Evolutionary conservation across 192 early-diverging fungal genomes (phyloP), one percentile per base, ranked within the genome.

Genomic region (Backusella parvicylindrica): DNA sequence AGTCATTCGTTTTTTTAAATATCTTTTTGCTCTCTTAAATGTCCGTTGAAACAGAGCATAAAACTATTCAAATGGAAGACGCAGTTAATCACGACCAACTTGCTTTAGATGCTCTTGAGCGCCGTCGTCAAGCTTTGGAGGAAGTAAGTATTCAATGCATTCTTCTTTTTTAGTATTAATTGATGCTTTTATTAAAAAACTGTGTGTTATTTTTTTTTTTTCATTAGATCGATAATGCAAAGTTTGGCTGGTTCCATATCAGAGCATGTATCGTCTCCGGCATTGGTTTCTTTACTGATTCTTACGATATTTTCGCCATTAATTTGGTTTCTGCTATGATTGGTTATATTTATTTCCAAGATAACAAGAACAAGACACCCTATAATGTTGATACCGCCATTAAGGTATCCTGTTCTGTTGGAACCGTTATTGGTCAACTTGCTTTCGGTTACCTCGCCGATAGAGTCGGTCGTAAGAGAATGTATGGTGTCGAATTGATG

Each of bases 241-340:
- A 91, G 79, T 92, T 94, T 70, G 88, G 88, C 64, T 91, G 89
- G 92, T 92, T 91, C 83, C 92, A 93, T 79, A 83, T 93, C 74
- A 88, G 89, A 47, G 87, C 92, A 23, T 91, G 89, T 81, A 72
- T 93, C 63, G 88, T 93, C 5, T 89, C 92, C 13, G 92, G 90
- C 73, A 87, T 92, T 33, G 92, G 95, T 71, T 95, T 97, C 85
- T 92, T 95, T 72, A 95, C 94, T 49, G 95, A 98, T 79, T 91
- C 95, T 15, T 97, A 97, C 82, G 97, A 98, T 82, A 92, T 95
- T 79, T 97, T 97, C 73, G 93, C 95, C 70, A 97, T 98, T 80
- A 92, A 92, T 72, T 82, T 97, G 67, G 93, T 93, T 9, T 87
- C 95, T 6, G 86, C 92, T 63, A 98, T 98, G 89, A 81, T 96